These are phyloP conservation scores for Toxoplasma gondii DNA, from an alignment of 169 alveolate genomes.

Conservation along the genomic window DNA sequence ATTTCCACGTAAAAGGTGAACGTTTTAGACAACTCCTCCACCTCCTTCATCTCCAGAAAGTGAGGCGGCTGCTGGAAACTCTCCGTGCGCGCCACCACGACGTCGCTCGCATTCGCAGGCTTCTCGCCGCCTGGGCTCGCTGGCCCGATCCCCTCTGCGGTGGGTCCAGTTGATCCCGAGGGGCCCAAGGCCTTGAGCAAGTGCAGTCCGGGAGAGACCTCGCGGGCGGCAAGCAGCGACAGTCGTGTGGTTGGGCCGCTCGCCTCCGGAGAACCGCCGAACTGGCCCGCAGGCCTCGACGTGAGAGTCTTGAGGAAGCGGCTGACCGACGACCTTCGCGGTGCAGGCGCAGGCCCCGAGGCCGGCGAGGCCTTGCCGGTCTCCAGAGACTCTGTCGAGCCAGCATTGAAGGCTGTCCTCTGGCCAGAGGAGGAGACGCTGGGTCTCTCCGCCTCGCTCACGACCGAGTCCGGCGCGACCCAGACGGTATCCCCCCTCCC, in stretches of 20 bases:
- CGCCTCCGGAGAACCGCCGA: background rate
- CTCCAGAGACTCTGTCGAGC: background rate
- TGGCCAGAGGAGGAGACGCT: background rate
- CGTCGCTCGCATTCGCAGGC: background rate
- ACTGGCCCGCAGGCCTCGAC: too few species aligned
- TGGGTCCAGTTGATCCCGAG: background rate
- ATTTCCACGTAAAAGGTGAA: conserved; percentile 37
- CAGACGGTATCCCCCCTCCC: background rate
- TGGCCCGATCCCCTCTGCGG: background rate
- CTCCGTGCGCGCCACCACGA: background rate
- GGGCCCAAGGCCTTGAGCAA: background rate
- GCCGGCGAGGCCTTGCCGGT: background rate
- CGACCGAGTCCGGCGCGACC: background rate
- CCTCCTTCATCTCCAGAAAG: conserved; percentile 29
- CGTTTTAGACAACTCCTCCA: conserved; percentile 41
- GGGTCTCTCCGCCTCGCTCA: background rate
- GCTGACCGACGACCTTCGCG: too few species aligned
- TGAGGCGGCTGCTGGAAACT: conserved; percentile 31
- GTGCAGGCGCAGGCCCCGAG: too few species aligned
- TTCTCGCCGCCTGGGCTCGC: background rate
- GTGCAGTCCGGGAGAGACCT: background rate
- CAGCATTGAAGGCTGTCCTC: background rate
- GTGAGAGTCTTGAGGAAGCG: too few species aligned
- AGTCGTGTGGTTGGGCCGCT: background rate
- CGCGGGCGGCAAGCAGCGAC: background rate